Conservation (phyloP, 805 yeast genomes). For the Zygosaccharomyces bailii region DNA sequence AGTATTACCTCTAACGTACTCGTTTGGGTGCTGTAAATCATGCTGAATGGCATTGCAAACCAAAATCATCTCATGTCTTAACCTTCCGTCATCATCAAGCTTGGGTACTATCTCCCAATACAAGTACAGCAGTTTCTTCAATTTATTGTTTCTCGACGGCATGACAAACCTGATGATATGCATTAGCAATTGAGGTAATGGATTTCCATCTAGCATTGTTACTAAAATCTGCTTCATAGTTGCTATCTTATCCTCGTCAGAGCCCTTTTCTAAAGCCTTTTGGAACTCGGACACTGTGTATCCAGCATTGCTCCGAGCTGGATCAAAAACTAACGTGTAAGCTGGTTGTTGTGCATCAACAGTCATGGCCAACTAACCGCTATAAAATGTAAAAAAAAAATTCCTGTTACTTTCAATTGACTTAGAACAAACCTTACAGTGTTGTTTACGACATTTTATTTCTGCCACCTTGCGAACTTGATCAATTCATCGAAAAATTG, state of each 20-base stretch:
- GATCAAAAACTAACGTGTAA: slow-evolving; percentile 78
- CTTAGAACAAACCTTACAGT: neutral
- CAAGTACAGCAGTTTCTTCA: slow-evolving; percentile 87
- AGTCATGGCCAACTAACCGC: slow-evolving; percentile 18
- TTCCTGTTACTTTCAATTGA: neutral
- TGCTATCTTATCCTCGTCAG: slow-evolving; percentile 80
- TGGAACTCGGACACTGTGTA: slow-evolving; percentile 68
- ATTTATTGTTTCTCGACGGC: slow-evolving; percentile 89
- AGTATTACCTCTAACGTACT: slow-evolving; percentile 92
- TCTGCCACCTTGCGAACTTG: slow-evolving; percentile 5
- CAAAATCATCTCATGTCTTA: slow-evolving; percentile 97
- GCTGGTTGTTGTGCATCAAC: slow-evolving; percentile 40
- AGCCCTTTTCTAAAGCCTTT: slow-evolving; percentile 77
- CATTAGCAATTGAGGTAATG: slow-evolving; percentile 91
- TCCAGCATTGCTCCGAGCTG: slow-evolving; percentile 58
- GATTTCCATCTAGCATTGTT: slow-evolving; percentile 87
- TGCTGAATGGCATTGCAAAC: slow-evolving; percentile 97
- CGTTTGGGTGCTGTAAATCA: slow-evolving; percentile 97
- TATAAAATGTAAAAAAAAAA: neutral
- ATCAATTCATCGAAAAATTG: neutral
- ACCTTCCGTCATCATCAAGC: slow-evolving; percentile 78
- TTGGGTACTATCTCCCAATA: slow-evolving; percentile 99
- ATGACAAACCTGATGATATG: slow-evolving; percentile 94
- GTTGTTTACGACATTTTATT: slow-evolving; percentile 6
- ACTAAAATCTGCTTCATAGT: slow-evolving; percentile 87